Evolutionary conservation across 192 early-diverging fungal species (phyloP).

Genomic region (Spizellomyces punctatus): DNA sequence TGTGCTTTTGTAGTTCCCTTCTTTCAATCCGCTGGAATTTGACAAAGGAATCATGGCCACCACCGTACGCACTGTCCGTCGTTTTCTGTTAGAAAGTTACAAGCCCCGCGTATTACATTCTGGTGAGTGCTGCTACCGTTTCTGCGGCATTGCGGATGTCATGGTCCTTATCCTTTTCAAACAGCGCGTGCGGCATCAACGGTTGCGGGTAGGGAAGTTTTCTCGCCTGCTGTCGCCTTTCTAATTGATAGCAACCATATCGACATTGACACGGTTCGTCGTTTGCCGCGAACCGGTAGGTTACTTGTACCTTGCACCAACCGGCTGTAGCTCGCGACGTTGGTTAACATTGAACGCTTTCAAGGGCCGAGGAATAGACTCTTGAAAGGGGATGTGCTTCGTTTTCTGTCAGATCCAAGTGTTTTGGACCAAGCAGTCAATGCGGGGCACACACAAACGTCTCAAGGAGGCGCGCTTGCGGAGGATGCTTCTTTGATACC

Average conservation of each 20-base stretch:
- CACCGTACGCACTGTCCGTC: not conserved
- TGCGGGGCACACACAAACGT: not conserved
- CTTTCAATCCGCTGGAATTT: not conserved
- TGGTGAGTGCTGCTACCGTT: not conserved
- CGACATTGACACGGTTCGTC: slow-evolving; percentile 1
- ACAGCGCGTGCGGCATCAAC: slow-evolving; percentile 21
- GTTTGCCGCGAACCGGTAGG: slow-evolving; percentile 31
- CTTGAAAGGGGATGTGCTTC: slow-evolving; percentile 35
- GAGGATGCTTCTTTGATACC: not conserved
- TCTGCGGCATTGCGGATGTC: not conserved
- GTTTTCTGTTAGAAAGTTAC: too few relatives aligned
- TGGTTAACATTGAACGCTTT: not conserved
- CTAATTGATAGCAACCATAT: slow-evolving; percentile 24
- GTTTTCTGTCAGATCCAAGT: slow-evolving; percentile 25
- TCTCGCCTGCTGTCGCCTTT: slow-evolving; percentile 36
- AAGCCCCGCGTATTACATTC: not conserved
- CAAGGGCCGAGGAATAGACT: slow-evolving; percentile 35
- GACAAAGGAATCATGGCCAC: not conserved
- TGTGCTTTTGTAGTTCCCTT: not conserved
- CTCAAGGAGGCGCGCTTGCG: not conserved
- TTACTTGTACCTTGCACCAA: slow-evolving; percentile 3
- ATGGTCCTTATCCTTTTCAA: not conserved
- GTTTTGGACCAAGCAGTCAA: slow-evolving; percentile 4
- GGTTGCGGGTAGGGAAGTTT: slow-evolving; percentile 4
- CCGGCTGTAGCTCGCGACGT: not conserved